A percentile compares a stretch with the other conserved stretches of the same genome.
phyloP scores from a whole-genome alignment of 192 early-diverging fungal genomes.

The Umbelopsis isabellina region DNA sequence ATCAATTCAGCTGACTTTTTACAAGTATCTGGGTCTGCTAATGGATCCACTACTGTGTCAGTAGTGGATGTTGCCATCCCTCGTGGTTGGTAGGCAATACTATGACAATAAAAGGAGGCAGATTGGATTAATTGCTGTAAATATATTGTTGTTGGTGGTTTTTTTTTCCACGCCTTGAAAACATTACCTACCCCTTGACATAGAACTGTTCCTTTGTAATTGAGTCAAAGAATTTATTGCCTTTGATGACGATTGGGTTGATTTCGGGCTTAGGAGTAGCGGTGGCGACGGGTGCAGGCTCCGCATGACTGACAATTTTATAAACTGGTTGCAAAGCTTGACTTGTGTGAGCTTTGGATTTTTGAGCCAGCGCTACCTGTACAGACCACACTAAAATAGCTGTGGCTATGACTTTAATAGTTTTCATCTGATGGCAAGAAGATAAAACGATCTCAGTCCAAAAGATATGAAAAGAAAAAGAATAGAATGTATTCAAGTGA shows the following conservation, averaged over 20 bases:
- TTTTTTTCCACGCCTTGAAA: background rate
- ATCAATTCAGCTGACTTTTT: slow-evolving; percentile 61
- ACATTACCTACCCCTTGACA: slow-evolving; percentile 54
- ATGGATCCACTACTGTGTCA: slow-evolving; percentile 51
- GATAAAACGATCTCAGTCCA: background rate
- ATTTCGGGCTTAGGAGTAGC: slow-evolving; percentile 32
- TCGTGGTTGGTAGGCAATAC: slow-evolving; percentile 69
- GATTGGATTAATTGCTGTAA: slow-evolving; percentile 4
- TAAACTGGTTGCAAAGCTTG: background rate
- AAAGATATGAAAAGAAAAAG: slow-evolving; percentile 6
- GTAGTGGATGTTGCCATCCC: slow-evolving; percentile 33
- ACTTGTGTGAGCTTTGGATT: background rate
- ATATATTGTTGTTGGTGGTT: slow-evolving; percentile 3
- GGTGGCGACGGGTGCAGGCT: background rate
- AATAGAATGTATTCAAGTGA: background rate
- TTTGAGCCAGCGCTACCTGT: background rate
- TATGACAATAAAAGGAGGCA: background rate
- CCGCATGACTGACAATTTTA: background rate
- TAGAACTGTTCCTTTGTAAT: slow-evolving; percentile 74
- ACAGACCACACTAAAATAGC: slow-evolving; percentile 10
- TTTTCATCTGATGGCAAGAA: slow-evolving; percentile 4
- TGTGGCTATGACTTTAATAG: background rate
- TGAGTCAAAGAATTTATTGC: slow-evolving; percentile 69
- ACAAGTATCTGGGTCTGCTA: slow-evolving; percentile 60
- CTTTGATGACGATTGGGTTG: slow-evolving; percentile 64